A percentile compares a stretch with the other conserved stretches of the same genome.
Evolutionary conservation across 1,139 yeast species (phyloP).

Genomic region (Geotrichum candidum): DNA sequence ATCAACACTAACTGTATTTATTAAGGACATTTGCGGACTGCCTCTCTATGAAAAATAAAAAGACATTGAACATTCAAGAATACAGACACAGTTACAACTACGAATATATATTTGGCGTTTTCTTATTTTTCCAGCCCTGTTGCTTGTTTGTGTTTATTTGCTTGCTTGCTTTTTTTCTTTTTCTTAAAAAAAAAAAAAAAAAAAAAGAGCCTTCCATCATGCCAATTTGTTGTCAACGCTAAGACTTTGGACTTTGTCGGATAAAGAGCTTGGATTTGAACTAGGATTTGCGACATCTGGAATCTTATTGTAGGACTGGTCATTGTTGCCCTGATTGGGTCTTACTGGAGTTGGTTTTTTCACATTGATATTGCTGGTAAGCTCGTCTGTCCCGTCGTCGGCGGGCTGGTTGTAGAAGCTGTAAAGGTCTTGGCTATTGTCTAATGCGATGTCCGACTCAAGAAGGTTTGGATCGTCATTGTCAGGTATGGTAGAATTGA

Average conservation of each 20-base stretch:
- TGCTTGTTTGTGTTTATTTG: no score
- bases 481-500: slow-evolving; percentile 19
- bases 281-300: background rate
- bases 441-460: background rate
- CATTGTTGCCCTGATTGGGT: background rate
- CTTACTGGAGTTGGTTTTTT: background rate
- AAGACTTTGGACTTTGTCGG: background rate
- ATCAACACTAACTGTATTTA: background rate
- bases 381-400: background rate
- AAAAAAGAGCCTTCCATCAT: background rate
- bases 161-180: background rate
- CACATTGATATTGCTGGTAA: background rate
- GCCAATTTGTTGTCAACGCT: background rate
- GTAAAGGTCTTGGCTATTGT: background rate
- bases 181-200: background rate
- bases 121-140: background rate
- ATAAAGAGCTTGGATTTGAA: background rate
- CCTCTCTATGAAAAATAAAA: background rate
- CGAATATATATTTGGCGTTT: background rate
- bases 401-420: background rate
- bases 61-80: background rate
- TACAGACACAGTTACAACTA: background rate
- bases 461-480: background rate
- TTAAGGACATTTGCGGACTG: slow-evolving; percentile 13
- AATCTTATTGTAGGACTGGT: background rate